Base-by-base conservation (phyloP, 139 green algal species). In the Chlamydomonas schloesseri region DNA sequence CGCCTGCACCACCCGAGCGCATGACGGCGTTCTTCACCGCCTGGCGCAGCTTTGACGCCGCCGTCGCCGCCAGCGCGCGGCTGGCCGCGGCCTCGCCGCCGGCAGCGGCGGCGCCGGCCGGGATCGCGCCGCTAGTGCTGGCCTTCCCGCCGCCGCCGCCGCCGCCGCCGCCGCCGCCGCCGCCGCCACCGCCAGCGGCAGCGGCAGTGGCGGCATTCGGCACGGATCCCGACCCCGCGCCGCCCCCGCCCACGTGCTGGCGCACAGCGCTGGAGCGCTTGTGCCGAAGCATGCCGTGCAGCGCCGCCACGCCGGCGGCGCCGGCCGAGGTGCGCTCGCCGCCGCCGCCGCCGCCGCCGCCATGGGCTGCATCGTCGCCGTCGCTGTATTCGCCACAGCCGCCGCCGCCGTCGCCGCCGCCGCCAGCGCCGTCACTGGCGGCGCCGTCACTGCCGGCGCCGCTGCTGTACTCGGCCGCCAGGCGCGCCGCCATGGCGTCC, bases 231-330 rank as follows among this genome's bases (percentile, higher is more conserved):
- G 42, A 50, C 42, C 6, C 42, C 42, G 8, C 6, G 42, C 42
- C 42, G 42, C 42, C 42, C 8, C 6, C 42, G 42, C 8, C 8
- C 6, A 50, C n/a, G n/a, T n/a, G n/a, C n/a, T n/a, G 42, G 42
- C 42, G 8, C 42, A 50, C 42, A 50, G 42, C 42, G 42, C 42
- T 50, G 42, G 42, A 50, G 42, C 42, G 42, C 42, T 50, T 50
- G 42, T 50, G 47, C 64, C 47, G 67, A 21, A 85, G 50, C 67
- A 85, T 85, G 14, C 67, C 79, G 14, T 33, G 60, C 47, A 85
- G 79, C 33, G 79, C 79, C n/a, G 79, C 65, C 13, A 85, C 79
- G 31, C 79, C 79, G 3, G 23, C 47, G 33, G 67, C 33, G 37
- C 55, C 31, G 55, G 29, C 34, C 6, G 75, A 71, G 14, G 3